A percentile compares a stretch with the other conserved stretches of the same genome.
These are phyloP conservation scores for Oehlia diaphana DNA, from an alignment of 192 early-diverging fungal species.

Conservation along the genomic window DNA sequence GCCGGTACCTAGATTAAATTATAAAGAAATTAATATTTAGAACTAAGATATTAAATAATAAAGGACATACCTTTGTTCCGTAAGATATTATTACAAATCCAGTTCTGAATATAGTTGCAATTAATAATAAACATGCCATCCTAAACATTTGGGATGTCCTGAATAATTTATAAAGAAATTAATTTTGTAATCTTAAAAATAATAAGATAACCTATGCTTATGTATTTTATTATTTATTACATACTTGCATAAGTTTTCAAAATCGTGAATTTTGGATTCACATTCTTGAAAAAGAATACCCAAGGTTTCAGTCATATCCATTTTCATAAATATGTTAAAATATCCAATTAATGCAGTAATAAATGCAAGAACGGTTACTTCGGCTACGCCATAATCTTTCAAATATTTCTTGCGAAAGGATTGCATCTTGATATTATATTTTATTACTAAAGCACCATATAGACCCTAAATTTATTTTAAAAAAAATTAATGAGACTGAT, in stretches of 20 bases:
- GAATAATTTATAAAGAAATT: background rate
- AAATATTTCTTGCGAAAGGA: conserved; percentile 71
- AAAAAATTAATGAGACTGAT: background rate
- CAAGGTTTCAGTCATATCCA: conserved; percentile 86
- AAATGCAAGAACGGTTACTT: conserved; percentile 64
- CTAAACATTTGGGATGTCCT: conserved; percentile 28
- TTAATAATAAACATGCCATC: conserved; percentile 50
- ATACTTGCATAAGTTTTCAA: conserved; percentile 63
- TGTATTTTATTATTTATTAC: background rate
- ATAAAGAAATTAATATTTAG: background rate
- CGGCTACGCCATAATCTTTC: conserved; percentile 62
- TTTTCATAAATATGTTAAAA: conserved; percentile 72
- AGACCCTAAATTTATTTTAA: conserved; percentile 51
- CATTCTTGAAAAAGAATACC: conserved; percentile 75
- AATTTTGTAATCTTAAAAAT: conserved; percentile 1
- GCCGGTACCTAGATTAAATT: conserved; percentile 69
- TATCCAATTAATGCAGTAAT: conserved; percentile 68
- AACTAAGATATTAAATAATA: background rate
- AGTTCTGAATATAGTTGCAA: conserved; percentile 58
- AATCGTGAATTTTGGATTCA: conserved; percentile 55
- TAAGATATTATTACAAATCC: conserved; percentile 60
- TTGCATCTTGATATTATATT: conserved; percentile 68
- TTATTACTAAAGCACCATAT: conserved; percentile 77
- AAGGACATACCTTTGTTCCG: conserved; percentile 39
- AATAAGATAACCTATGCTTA: too few species aligned